phyloP scores from a whole-genome alignment of 1,284 basidiomycete species.

The Apiotrichum sp. region DNA sequence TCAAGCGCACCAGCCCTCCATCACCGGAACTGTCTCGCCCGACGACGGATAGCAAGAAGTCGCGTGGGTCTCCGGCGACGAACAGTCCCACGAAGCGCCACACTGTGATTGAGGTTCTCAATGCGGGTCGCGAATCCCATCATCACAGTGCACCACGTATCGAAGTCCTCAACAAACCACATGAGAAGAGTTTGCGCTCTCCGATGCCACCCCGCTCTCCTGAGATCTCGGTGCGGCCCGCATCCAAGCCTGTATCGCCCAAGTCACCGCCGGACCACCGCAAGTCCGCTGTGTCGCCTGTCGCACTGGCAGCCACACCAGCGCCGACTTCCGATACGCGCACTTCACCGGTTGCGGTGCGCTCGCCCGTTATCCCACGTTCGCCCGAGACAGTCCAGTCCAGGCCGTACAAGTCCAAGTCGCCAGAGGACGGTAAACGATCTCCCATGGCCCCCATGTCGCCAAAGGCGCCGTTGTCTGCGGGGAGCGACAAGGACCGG shows the following conservation, averaged over 20 bases:
- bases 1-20: conserved; percentile 28
- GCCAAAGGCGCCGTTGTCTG: not conserved
- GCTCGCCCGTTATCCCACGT: not conserved
- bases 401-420: not conserved
- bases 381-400: not conserved
- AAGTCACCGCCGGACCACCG: not conserved
- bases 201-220: conserved; percentile 1
- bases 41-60: conserved; percentile 22
- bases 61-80: conserved; percentile 18
- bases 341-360: not conserved
- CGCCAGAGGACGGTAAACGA: not conserved
- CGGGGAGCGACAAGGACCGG: not conserved
- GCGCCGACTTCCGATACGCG: not conserved
- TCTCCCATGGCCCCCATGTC: too few relatives aligned
- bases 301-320: not conserved
- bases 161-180: conserved; percentile 6
- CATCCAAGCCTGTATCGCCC: not conserved
- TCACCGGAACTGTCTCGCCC: conserved; percentile 23
- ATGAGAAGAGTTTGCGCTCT: not conserved
- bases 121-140: conserved; percentile 35
- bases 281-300: not conserved
- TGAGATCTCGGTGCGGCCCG: not conserved
- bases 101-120: conserved; percentile 43
- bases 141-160: conserved; percentile 35
- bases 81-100: conserved; percentile 15